Base-by-base conservation (phyloP, 495 filamentous ascomycete genomes). In the Delitschia confertaspora region DNA sequence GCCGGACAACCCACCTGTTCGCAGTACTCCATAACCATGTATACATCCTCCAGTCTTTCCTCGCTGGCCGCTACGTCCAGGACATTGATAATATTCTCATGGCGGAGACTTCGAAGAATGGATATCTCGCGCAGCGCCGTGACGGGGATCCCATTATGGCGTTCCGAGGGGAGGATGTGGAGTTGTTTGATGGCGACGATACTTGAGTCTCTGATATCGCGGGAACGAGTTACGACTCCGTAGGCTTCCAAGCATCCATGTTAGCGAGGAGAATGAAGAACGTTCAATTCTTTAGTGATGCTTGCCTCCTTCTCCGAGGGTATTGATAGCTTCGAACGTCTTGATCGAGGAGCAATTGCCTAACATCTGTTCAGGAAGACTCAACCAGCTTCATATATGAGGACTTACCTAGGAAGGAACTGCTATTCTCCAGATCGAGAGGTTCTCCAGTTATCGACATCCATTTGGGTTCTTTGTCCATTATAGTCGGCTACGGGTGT, bases 11-110 rank as follows among this genome's bases (percentile, higher is more conserved):
- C 56, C 63, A 69, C 66, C 68, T 70, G 65, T 56, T 70, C 68
- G 39, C 64, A 64, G 38, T 70, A 70, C 45, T 70, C 68, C 68
- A 68, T 69, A 34, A 70, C 67, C 67, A 70, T 69, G 47, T 65
- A 69, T 34, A 69, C 49, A 32, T 68, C 57, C 36, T 65, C 63
- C 41, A 69, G 53, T 27, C 41, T 33, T 32, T 58, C 53, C 22
- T 47, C 43, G 19, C 60, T 62, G 9, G 68, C 67, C 10, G 67
- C 67, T 29, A 70, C 67, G 44, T 70, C 65, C 4, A 68, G 43
- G 14, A 70, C 65, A 29, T 65, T 62, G 43, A 70, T 51, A 26
- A 70, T 61, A 40, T 70, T 70, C 14, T 47, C 39, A 31, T 70
- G 68, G 33, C 53, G 62, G 11, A 69, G 37, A 8, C 57, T 63